Evolutionary conservation across 2,329 filamentous ascomycete genomes (phyloP).

Genomic region (Verticillium klebahnii): DNA sequence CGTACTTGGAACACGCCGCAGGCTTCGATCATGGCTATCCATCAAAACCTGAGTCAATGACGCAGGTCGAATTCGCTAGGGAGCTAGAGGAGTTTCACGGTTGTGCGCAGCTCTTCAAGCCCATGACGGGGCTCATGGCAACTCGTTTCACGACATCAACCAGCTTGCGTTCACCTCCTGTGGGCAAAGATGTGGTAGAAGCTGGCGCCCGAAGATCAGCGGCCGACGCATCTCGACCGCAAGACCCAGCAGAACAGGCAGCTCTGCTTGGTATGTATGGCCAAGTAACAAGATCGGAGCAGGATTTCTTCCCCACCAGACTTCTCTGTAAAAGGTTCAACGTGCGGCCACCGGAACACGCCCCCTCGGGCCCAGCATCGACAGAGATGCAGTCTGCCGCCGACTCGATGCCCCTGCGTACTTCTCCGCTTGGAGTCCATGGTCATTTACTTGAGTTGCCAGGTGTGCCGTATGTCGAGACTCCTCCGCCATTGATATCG

Average conservation of each 20-base stretch:
- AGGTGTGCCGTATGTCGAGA: too few species aligned
- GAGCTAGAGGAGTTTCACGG: slow-evolving; percentile 73
- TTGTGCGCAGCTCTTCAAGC: slow-evolving; percentile 73
- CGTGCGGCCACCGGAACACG: slow-evolving; percentile 70
- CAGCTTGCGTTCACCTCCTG: neutral
- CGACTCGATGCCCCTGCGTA: too few species aligned
- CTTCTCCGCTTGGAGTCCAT: neutral
- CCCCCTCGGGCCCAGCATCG: slow-evolving; percentile 46
- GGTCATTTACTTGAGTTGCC: too few species aligned
- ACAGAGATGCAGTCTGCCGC: neutral
- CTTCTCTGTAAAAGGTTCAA: slow-evolving; percentile 94
- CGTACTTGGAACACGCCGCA: slow-evolving; percentile 74
- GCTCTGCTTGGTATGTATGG: slow-evolving; percentile 93
- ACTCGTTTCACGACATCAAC: slow-evolving; percentile 74
- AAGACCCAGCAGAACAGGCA: slow-evolving; percentile 79
- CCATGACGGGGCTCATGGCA: slow-evolving; percentile 88
- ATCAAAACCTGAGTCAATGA: slow-evolving; percentile 32
- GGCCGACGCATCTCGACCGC: slow-evolving; percentile 50
- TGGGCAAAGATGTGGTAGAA: slow-evolving; percentile 5
- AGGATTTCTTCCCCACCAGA: slow-evolving; percentile 74
- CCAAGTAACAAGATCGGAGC: slow-evolving; percentile 68
- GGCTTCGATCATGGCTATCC: slow-evolving; percentile 57
- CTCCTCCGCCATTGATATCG: too few species aligned
- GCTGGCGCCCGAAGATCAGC: slow-evolving; percentile 11
- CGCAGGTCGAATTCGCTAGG: slow-evolving; percentile 69